Evolutionary conservation across 2,329 filamentous ascomycete species (phyloP).

Genomic region (Colletotrichum endophyticum): DNA sequence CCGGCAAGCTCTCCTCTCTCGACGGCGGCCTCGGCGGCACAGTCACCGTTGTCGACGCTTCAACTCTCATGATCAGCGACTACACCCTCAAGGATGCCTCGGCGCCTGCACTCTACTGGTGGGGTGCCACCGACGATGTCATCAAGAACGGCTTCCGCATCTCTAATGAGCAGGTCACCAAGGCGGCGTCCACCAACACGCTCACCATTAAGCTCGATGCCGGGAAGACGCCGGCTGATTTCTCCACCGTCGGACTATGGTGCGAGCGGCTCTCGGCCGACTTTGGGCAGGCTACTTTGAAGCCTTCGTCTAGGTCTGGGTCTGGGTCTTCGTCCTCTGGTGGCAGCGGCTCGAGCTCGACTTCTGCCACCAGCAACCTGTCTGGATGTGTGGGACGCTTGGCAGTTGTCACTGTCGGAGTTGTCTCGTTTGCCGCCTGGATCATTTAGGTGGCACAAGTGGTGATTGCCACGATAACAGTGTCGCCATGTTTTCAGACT

Average conservation of each 20-base stretch:
- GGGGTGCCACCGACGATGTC: slow-evolving; percentile 24
- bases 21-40: slow-evolving; percentile 29
- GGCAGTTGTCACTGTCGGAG: not conserved
- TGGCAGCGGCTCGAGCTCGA: not conserved
- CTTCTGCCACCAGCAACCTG: not conserved
- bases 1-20: slow-evolving; percentile 23
- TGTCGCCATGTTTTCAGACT: not conserved
- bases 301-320: not conserved
- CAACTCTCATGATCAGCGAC: slow-evolving; percentile 21
- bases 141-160: slow-evolving; percentile 29
- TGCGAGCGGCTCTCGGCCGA: not conserved
- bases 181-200: slow-evolving; percentile 16
- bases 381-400: not conserved
- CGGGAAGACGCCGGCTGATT: slow-evolving; percentile 26
- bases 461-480: not conserved
- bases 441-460: not conserved
- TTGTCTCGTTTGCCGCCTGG: not conserved
- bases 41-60: slow-evolving; percentile 25
- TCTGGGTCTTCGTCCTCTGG: not conserved
- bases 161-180: slow-evolving; percentile 25
- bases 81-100: slow-evolving; percentile 29
- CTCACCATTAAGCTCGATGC: slow-evolving; percentile 27
- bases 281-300: not conserved
- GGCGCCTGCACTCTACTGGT: slow-evolving; percentile 32
- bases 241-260: not conserved